Evolutionary conservation across 192 early-diverging fungal genomes (phyloP), one percentile per base, ranked within the genome.

Genomic region (Rhizophlyctis rosea): DNA sequence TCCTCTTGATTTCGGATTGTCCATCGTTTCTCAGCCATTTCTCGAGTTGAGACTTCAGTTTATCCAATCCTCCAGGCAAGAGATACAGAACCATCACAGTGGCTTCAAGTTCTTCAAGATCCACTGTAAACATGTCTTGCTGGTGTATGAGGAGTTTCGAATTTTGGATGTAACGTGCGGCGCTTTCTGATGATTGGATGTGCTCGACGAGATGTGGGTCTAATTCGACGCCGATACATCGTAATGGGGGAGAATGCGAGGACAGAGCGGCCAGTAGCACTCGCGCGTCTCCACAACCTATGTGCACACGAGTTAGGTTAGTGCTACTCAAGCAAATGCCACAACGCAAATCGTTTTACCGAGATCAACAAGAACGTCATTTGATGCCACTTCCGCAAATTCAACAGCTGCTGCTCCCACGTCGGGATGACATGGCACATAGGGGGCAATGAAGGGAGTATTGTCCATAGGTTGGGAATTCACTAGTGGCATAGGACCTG

Each of bases 221-320:
- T 5, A 71, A 47, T 47, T 75, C 73, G 18, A 73, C 47, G 3
- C 73, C 73, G 30, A 75, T 48, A 13, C 50, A 34, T 7, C 47
- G 62, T 4, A n/a, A 21, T 5, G 52, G 53, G 18, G 47, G 47
- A 4, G 58, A 30, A 9, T 24, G 3, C 23, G 25, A 31, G 3
- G 61, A 49, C 23, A 18, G 53, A 28, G 68, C 50, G 21, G 39
- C 28, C 9, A 23, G n/a, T 3, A 75, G 73, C 9, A 75, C 48
- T 25, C 62, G 50, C 11, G 59, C 73, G 54, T 75, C 73, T 5
- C 73, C 73, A 51, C 68, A 71, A 4, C 69, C 69, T 39, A 32
- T 23, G n/a, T 32, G 18, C 13, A n/a, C n/a, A 13, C 9, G 35
- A 25, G 23, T 18, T 30, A 32, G 0, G 35, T 9, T 23, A 2